phyloP scores from a whole-genome alignment of 805 yeast genomes.

The Torulaspora franciscae region DNA sequence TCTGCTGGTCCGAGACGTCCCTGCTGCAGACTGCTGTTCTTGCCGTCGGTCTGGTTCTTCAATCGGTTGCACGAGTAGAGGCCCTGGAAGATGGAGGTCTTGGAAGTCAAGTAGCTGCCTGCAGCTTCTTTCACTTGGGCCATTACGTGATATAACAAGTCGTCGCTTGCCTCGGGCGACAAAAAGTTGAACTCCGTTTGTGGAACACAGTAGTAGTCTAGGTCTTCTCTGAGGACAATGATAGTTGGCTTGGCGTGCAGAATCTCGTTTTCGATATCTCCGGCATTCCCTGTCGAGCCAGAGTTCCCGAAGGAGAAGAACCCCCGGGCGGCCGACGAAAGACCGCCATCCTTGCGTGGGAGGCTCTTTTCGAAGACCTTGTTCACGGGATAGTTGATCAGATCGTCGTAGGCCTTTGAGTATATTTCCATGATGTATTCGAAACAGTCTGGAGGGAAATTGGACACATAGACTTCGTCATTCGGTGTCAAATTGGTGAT shows the following conservation, averaged over 20 bases:
- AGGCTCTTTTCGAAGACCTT: conserved; percentile 36
- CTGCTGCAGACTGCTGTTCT: conserved; percentile 2
- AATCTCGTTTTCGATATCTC: conserved; percentile 54
- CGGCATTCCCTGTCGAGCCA: conserved; percentile 7
- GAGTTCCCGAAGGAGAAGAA: conserved; percentile 26
- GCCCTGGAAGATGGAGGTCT: conserved; percentile 70
- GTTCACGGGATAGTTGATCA: conserved; percentile 40
- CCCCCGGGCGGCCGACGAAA: conserved; percentile 26
- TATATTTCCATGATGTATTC: conserved; percentile 74
- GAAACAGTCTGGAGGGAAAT: conserved; percentile 83
- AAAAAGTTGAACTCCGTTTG: conserved; percentile 39
- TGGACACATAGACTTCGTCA: conserved; percentile 67
- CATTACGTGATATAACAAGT: conserved; percentile 44
- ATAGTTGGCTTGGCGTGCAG: conserved; percentile 80
- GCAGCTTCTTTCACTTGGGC: conserved; percentile 65
- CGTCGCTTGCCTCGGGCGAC: conserved; percentile 42
- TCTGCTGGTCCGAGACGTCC: conserved; percentile 73
- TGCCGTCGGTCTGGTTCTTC: conserved; percentile 13
- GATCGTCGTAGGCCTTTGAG: conserved; percentile 60
- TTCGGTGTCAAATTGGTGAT: conserved; percentile 75
- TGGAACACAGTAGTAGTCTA: conserved; percentile 89
- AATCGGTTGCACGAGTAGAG: conserved; percentile 40
- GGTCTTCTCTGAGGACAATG: conserved; percentile 87
- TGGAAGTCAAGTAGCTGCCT: conserved; percentile 57
- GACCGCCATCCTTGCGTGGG: conserved; percentile 13